A percentile compares a stretch with the other conserved stretches of the same genome.
Evolutionary conservation across 805 yeast genomes (phyloP).

Genomic region (Lipomyces starkeyi): DNA sequence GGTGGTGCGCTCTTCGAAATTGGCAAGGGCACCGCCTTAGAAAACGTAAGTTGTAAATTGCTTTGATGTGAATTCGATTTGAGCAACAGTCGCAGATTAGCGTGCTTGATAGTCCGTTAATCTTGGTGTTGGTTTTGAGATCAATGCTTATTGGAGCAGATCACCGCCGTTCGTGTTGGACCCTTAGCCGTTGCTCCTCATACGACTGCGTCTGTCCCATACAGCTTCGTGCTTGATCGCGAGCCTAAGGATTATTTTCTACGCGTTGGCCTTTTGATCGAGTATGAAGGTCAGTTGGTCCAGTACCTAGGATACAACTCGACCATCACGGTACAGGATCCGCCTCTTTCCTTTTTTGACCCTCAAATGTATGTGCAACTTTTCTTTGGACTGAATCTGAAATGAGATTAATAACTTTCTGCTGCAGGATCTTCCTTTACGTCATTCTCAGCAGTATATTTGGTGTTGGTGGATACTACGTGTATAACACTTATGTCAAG

Average conservation of each 20-base stretch:
- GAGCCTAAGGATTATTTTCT: slow-evolving; percentile 37
- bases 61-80: not conserved
- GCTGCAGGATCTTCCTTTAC: slow-evolving; percentile 28
- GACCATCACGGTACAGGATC: slow-evolving; percentile 61
- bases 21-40: slow-evolving; percentile 26
- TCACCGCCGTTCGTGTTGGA: slow-evolving; percentile 35
- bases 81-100: not conserved
- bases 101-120: not conserved
- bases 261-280: slow-evolving; percentile 32
- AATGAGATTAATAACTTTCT: not conserved
- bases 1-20: slow-evolving; percentile 34
- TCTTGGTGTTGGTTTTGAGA: not conserved
- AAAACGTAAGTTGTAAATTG: slow-evolving; percentile 23
- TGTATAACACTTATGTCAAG: slow-evolving; percentile 21
- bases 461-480: slow-evolving; percentile 35
- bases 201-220: slow-evolving; percentile 15
- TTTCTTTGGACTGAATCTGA: not conserved
- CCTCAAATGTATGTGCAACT: slow-evolving; percentile 54
- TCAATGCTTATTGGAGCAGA: slow-evolving; percentile 15
- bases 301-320: slow-evolving; percentile 34
- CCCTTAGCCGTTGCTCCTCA: slow-evolving; percentile 28
- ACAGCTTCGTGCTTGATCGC: slow-evolving; percentile 32
- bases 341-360: slow-evolving; percentile 69
- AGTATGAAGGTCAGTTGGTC: slow-evolving; percentile 34
- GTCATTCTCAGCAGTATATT: slow-evolving; percentile 22